phyloP scores from a whole-genome alignment of 169 alveolate species.

The Cryptosporidium ubiquitum region DNA sequence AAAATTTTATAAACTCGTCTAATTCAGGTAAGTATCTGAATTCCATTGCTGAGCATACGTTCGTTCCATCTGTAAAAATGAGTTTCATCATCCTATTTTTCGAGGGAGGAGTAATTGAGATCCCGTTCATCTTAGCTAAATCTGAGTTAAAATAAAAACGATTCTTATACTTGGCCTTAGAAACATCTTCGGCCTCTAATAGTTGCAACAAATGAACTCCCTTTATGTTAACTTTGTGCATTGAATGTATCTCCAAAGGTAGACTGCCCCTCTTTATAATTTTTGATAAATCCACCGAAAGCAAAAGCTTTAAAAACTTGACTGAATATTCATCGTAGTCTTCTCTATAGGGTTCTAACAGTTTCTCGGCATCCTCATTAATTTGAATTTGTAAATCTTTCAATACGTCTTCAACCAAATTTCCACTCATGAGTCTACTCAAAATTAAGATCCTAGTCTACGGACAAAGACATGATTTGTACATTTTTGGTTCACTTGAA shows the following conservation, averaged over 20 bases:
- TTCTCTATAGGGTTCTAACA: background rate
- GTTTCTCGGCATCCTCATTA: background rate
- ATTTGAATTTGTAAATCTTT: slow-evolving; percentile 23
- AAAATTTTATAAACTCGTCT: slow-evolving; percentile 18
- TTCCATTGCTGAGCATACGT: slow-evolving; percentile 48
- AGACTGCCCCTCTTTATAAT: slow-evolving; percentile 56
- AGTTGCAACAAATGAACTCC: slow-evolving; percentile 59
- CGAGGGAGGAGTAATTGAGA: background rate
- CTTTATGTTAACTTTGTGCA: slow-evolving; percentile 17
- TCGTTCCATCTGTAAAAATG: slow-evolving; percentile 44
- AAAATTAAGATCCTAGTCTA: too few species aligned
- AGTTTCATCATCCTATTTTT: slow-evolving; percentile 50
- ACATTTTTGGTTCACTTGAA: background rate
- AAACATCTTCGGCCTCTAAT: slow-evolving; percentile 59
- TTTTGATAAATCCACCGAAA: slow-evolving; percentile 1
- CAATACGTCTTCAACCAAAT: background rate
- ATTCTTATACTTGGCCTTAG: slow-evolving; percentile 5
- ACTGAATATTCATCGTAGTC: slow-evolving; percentile 6
- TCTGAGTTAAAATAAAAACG: slow-evolving; percentile 31
- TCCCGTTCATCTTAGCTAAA: background rate
- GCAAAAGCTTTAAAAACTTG: slow-evolving; percentile 16
- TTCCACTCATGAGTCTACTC: background rate
- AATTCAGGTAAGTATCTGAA: slow-evolving; percentile 41
- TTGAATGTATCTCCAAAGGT: slow-evolving; percentile 23
- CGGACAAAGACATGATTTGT: background rate